Base-by-base conservation (phyloP, 73 alveolate genomes). In the Paramecium sonneborni region DNA sequence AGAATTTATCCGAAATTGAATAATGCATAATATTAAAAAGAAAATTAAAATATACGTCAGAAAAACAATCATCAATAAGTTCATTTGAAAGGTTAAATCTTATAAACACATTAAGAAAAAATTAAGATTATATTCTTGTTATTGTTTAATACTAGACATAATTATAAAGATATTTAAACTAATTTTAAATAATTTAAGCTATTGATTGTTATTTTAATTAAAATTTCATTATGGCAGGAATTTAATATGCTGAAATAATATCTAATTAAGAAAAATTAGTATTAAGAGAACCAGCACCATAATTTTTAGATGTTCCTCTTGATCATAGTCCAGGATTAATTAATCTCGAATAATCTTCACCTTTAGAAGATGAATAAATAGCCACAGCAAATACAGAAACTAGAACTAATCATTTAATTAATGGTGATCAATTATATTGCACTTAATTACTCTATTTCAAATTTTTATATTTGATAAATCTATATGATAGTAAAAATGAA, bases 311-410 rank as follows among this genome's bases (percentile, higher is more conserved):
- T 32, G 34, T 35, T 35, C 86, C 86, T 28, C 32, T 35, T 12
- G 86, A 72, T 35, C 55, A 35, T 72, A 72, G 86, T 72, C 86
- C 57, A 2, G 34, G 86, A 28, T 72, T 35, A 38, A 38, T 72
- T 0, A 72, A 72, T 72, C 24, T 72, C 3, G 86, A 72, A 12
- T 37, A 72, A 72, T 32, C 32, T 0, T 72, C 86, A n/a, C 86
- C 86, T 34, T 28, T 23, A 35, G 55, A 72, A 3, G 86, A 72
- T 0, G 55, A 72, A 12, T 23, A 72, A 35, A 72, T 35, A 15
- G 57, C 35, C 8, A 30, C 39, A 62, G 84, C 39, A 3, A 62
- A 26, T 30, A 30, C 39, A 26, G 84, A 62, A 62, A 62, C 48
- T 0, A 32, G 84, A 62, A 62, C 84, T 3, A 72, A 10, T 72